phyloP scores from a whole-genome alignment of 345 rosid genomes.

The Eucalyptus viminalis region DNA sequence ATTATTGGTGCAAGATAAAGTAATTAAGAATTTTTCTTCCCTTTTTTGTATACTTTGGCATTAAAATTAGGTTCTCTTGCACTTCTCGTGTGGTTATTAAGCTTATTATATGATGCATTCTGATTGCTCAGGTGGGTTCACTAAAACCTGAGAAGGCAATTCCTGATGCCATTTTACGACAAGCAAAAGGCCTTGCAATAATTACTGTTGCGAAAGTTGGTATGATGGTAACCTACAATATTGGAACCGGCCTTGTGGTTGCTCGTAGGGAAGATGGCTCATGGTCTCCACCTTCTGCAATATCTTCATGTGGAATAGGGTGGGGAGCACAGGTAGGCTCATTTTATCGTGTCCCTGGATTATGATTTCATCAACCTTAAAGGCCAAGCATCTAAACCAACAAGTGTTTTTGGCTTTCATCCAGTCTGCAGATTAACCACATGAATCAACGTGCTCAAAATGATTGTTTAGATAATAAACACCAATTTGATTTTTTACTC shows the following conservation, averaged over 20 bases:
- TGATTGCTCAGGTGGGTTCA: constrained; percentile 50
- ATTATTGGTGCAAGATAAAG: background rate
- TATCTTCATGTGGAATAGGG: constrained; percentile 85
- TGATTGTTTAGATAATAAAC: background rate
- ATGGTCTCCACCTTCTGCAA: constrained; percentile 97
- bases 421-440: background rate
- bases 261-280: constrained; percentile 88
- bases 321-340: constrained; percentile 95
- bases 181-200: constrained; percentile 93
- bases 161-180: constrained; percentile 65
- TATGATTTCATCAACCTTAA: background rate
- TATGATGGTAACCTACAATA: constrained; percentile 73
- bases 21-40: background rate
- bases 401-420: background rate
- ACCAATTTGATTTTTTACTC: background rate
- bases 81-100: background rate
- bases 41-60: background rate
- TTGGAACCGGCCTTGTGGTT: constrained; percentile 88
- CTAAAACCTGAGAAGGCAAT: constrained; percentile 75
- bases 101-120: background rate
- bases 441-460: background rate
- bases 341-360: background rate
- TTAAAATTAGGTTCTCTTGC: background rate
- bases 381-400: background rate
- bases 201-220: constrained; percentile 81